Conservation (phyloP, 805 yeast species). For the Candida sonorensis region DNA sequence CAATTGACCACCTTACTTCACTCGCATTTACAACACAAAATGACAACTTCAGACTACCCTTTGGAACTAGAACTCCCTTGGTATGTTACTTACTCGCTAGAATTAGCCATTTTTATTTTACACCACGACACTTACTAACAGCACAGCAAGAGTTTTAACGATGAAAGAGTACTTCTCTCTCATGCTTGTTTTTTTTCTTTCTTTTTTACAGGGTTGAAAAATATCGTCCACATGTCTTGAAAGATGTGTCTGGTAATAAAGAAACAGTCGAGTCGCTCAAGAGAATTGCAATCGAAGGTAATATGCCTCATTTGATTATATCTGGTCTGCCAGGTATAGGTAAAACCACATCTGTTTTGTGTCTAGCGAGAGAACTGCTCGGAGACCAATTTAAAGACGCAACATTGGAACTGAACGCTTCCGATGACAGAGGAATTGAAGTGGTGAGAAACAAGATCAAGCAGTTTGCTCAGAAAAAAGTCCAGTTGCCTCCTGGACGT, state of each 20-base stretch:
- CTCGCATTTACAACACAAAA: background rate
- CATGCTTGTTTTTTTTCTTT: slow-evolving; percentile 1
- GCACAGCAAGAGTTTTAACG: too few species aligned
- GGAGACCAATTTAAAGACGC: slow-evolving; percentile 68
- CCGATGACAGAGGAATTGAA: slow-evolving; percentile 96
- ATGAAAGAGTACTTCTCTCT: too few species aligned
- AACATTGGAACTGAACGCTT: slow-evolving; percentile 87
- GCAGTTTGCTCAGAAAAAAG: slow-evolving; percentile 93
- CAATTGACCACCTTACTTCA: too few species aligned
- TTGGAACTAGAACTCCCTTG: slow-evolving; percentile 28
- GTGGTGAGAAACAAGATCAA: slow-evolving; percentile 92
- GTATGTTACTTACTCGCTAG: slow-evolving; percentile 16
- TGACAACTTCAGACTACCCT: slow-evolving; percentile 17
- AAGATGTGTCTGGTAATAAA: slow-evolving; percentile 88
- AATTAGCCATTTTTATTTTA: background rate
- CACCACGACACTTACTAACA: slow-evolving; percentile 3
- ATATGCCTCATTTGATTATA: slow-evolving; percentile 93
- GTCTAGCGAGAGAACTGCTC: slow-evolving; percentile 78
- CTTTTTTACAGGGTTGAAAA: slow-evolving; percentile 71
- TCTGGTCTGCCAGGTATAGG: slow-evolving; percentile 98
- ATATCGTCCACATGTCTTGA: slow-evolving; percentile 73
- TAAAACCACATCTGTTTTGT: slow-evolving; percentile 88
- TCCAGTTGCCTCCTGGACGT: slow-evolving; percentile 77
- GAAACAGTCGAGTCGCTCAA: slow-evolving; percentile 82
- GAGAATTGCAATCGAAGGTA: slow-evolving; percentile 85